A percentile compares a stretch with the other conserved stretches of the same genome.
Evolutionary conservation across 179 eudicot species (phyloP).

Genomic region (Spergularia azorica): DNA sequence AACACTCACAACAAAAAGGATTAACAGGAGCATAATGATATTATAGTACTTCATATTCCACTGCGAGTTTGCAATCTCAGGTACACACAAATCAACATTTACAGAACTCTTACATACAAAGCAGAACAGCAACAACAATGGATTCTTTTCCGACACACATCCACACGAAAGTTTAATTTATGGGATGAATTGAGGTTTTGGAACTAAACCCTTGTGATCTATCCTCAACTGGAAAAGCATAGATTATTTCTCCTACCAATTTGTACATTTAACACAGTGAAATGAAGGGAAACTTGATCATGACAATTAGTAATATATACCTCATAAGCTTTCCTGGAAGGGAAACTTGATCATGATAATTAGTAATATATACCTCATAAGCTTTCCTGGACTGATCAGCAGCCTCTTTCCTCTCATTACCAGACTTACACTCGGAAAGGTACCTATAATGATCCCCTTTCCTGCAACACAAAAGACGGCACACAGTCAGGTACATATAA

Average conservation of each 20-base stretch:
- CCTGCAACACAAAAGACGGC: conserved; percentile 37
- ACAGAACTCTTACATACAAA: neutral
- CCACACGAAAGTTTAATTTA: neutral
- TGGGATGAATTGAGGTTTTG: neutral
- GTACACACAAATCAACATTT: neutral
- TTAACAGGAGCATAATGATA: neutral
- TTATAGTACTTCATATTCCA: neutral
- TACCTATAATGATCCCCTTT: conserved; percentile 84
- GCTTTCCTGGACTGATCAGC: conserved; percentile 76
- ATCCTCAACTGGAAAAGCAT: neutral
- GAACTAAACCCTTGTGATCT: neutral
- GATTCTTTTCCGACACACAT: neutral
- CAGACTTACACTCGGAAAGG: conserved; percentile 78
- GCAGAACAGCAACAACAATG: neutral
- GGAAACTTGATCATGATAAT: no score
- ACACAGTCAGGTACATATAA: neutral
- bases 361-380: conserved; percentile 59
- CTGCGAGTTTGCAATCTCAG: no score
- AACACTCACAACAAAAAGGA: neutral
- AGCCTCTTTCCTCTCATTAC: conserved; percentile 66
- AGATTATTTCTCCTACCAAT: neutral
- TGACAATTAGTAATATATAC: conserved; percentile 33
- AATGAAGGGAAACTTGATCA: no score
- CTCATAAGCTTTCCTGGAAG: conserved; percentile 87
- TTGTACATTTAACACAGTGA: neutral